Evolutionary conservation across 768 basidiomycete genomes (phyloP).

Genomic region (Pisolithus sp.): DNA sequence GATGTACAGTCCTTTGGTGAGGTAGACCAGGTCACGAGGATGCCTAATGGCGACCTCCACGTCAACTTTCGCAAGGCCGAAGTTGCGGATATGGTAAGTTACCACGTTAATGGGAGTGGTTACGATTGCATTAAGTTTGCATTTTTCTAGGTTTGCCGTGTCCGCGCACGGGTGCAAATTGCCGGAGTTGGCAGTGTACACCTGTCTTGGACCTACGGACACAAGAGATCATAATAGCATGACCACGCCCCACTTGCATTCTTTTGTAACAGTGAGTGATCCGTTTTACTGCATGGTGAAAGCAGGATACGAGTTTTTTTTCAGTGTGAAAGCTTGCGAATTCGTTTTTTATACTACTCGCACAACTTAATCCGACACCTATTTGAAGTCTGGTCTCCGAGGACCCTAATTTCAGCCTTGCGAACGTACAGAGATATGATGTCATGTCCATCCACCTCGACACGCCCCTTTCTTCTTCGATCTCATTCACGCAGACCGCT

Average conservation of each 20-base stretch:
- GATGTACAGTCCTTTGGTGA: slow-evolving; percentile 62
- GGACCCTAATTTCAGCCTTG: slow-evolving; percentile 23
- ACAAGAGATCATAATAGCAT: slow-evolving; percentile 28
- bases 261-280: slow-evolving; percentile 21
- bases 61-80: slow-evolving; percentile 69
- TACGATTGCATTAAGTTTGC: slow-evolving; percentile 6
- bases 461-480: neutral
- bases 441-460: slow-evolving; percentile 19
- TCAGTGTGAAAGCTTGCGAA: slow-evolving; percentile 23
- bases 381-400: slow-evolving; percentile 14
- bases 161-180: slow-evolving; percentile 71
- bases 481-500: neutral
- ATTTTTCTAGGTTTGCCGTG: slow-evolving; percentile 57
- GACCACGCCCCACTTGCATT: neutral
- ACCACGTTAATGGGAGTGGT: neutral
- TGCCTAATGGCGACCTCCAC: slow-evolving; percentile 75
- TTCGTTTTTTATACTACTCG: slow-evolving; percentile 17
- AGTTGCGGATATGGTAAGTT: slow-evolving; percentile 72
- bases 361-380: slow-evolving; percentile 15
- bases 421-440: slow-evolving; percentile 21
- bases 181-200: slow-evolving; percentile 72
- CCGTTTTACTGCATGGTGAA: neutral
- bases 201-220: slow-evolving; percentile 67
- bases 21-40: slow-evolving; percentile 61
- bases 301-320: slow-evolving; percentile 2